Conservation (phyloP, 1,284 basidiomycete genomes). For the Amylostereum areolatum region DNA sequence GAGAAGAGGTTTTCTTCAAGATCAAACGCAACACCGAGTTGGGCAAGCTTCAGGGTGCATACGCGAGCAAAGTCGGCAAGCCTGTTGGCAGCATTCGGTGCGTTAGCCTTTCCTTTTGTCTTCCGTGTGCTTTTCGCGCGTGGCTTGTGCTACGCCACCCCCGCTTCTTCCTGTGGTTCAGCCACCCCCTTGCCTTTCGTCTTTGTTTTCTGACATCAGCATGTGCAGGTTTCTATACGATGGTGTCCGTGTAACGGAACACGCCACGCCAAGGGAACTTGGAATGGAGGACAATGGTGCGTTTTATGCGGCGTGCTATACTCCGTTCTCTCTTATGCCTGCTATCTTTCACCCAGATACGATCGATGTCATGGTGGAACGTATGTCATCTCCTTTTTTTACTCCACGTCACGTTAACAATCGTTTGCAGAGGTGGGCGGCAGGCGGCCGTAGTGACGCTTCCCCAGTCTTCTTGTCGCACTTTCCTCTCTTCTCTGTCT, state of each 20-base stretch:
- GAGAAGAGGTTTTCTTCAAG: conserved; percentile 97
- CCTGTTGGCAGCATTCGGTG: conserved; percentile 83
- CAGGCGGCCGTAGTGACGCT: conserved; percentile 5
- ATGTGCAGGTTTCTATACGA: conserved; percentile 77
- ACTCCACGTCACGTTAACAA: not conserved
- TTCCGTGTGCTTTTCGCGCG: not conserved
- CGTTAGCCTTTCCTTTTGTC: conserved; percentile 23
- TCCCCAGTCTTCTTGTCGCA: not conserved
- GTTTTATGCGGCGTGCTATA: conserved; percentile 14
- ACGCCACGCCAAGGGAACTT: conserved; percentile 77
- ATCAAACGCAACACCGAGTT: conserved; percentile 94
- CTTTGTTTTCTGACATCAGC: not conserved
- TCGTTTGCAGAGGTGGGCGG: conserved; percentile 10
- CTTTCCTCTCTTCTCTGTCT: not conserved
- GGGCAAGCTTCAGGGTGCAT: conserved; percentile 90
- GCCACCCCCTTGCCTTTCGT: not conserved
- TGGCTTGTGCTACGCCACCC: conserved; percentile 1
- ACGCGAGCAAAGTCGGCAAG: conserved; percentile 92
- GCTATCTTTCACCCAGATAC: conserved; percentile 44
- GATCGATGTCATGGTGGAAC: conserved; percentile 91
- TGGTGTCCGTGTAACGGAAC: conserved; percentile 75
- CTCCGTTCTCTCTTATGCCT: not conserved
- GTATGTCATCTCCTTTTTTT: conserved; percentile 46
- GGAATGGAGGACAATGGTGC: conserved; percentile 84
- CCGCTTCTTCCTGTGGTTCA: not conserved